phyloP scores from a whole-genome alignment of 805 yeast species.

The Candida succiphila region DNA sequence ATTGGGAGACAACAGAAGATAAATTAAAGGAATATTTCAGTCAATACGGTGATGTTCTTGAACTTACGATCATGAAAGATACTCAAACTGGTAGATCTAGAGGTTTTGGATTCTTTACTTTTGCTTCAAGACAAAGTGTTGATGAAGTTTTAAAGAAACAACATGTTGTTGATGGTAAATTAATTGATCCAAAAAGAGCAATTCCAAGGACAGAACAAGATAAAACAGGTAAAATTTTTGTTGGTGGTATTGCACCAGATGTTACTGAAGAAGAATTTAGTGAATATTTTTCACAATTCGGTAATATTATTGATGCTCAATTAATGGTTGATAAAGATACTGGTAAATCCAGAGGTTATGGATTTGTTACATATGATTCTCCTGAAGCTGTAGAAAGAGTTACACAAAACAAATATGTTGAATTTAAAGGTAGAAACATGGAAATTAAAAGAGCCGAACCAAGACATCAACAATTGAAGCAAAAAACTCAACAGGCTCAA shows the following conservation, averaged over 20 bases:
- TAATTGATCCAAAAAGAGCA: constrained; percentile 95
- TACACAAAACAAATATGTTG: constrained; percentile 69
- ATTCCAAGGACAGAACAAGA: constrained; percentile 97
- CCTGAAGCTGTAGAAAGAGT: constrained; percentile 91
- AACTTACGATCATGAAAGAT: constrained; percentile 90
- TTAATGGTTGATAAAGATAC: constrained; percentile 96
- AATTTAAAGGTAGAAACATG: constrained; percentile 78
- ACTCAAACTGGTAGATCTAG: constrained; percentile 77
- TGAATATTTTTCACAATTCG: constrained; percentile 78
- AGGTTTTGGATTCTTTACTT: constrained; percentile 92
- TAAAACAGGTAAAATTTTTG: constrained; percentile 91
- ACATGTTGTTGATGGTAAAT: constrained; percentile 89
- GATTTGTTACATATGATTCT: constrained; percentile 90
- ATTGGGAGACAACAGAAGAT: constrained; percentile 96
- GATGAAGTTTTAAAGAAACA: constrained; percentile 78
- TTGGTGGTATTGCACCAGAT: constrained; percentile 93
- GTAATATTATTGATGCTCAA: constrained; percentile 90
- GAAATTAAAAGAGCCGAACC: constrained; percentile 83
- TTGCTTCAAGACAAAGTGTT: constrained; percentile 71
- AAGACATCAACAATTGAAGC: constrained; percentile 51
- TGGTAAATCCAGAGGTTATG: constrained; percentile 94
- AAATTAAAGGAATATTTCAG: constrained; percentile 71
- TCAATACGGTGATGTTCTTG: constrained; percentile 82
- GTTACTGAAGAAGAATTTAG: constrained; percentile 88
- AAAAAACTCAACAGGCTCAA: constrained; percentile 10